These are phyloP conservation scores for Thymus mandschuricus DNA, from an alignment of 257 asterid species.

Conservation along the genomic window DNA sequence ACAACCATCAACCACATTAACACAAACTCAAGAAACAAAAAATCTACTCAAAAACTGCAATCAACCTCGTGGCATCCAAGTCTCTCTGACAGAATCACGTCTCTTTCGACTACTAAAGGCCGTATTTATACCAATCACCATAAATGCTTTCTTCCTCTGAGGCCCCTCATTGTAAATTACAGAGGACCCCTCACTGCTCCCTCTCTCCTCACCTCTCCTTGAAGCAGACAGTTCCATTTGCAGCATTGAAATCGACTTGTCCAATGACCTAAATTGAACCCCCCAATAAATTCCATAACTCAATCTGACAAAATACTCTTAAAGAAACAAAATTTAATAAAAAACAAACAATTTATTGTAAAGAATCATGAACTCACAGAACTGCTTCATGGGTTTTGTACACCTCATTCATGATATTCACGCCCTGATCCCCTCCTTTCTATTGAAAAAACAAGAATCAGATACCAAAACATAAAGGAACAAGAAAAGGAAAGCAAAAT, in stretches of 20 bases:
- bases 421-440: slow-evolving; percentile 64
- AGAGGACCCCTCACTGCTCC: slow-evolving; percentile 40
- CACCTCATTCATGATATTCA: slow-evolving; percentile 85
- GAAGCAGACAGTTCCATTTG: slow-evolving; percentile 92
- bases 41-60: slow-evolving; percentile 15
- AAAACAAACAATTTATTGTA: neutral
- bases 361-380: slow-evolving; percentile 56
- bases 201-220: slow-evolving; percentile 54
- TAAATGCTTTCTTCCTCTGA: slow-evolving; percentile 71
- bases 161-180: slow-evolving; percentile 40
- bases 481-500: neutral
- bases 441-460: slow-evolving; percentile 26
- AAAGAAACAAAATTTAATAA: neutral
- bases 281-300: slow-evolving; percentile 26
- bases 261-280: slow-evolving; percentile 63
- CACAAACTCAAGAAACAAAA: neutral
- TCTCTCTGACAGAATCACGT: slow-evolving; percentile 90
- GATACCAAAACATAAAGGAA: neutral
- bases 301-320: slow-evolving; percentile 6
- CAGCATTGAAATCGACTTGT: slow-evolving; percentile 88
- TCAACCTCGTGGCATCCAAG: slow-evolving; percentile 98
- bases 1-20: neutral
- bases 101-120: slow-evolving; percentile 96
- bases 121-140: slow-evolving; percentile 94
- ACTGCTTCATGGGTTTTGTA: slow-evolving; percentile 91